Base-by-base conservation (phyloP, 2,329 filamentous ascomycete genomes). In the Trichoderma sp. region DNA sequence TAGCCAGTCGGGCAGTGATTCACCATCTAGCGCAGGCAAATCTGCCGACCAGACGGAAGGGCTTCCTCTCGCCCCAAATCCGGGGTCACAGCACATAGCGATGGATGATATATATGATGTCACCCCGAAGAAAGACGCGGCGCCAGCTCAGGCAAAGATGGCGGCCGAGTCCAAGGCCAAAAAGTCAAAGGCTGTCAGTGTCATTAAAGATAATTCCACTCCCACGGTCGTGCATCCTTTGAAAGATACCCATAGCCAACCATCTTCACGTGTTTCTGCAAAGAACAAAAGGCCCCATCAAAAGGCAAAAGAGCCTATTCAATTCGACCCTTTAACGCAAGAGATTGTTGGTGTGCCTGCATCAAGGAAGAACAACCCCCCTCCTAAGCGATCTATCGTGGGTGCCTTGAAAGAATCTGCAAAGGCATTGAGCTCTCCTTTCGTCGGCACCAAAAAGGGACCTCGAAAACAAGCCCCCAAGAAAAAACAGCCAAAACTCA, bases 261-360 rank as follows among this genome's bases (percentile, higher is more conserved):
- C 51, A 5, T 4, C 13, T n/a, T 56, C 30, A 6, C 21, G 37
- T 11, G 18, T 52, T 7, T 55, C 39, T 10, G 54, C 21, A 18
- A 68, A 70, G 58, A 46, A 7, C 10, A 76, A 61, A 64, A 79
- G 73, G 37, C 72, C 73, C n/a, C 78, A 73, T 60, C 79, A 80
- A 69, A 72, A 77, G 28, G 72, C 78, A 1, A 81, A 81, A 56
- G 66, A 76, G 1, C 76, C 79, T 1, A 66, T 81, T 2, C 68
- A 74, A 4, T 79, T 81, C 16, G 75, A 81, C 60, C 72, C 75
- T 10, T n/a, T 60, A 1, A 80, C 75, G 6, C 74, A 77, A 13
- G 69, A 74, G 7, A 70, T 78, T 2, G 75, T 72, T 28, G 71
- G 74, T 5, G 21, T 54, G 5, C 63, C 67, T 7, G 46, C 10